phyloP scores from a whole-genome alignment of 2,329 filamentous ascomycete species.

The Diaporthe longicolla region DNA sequence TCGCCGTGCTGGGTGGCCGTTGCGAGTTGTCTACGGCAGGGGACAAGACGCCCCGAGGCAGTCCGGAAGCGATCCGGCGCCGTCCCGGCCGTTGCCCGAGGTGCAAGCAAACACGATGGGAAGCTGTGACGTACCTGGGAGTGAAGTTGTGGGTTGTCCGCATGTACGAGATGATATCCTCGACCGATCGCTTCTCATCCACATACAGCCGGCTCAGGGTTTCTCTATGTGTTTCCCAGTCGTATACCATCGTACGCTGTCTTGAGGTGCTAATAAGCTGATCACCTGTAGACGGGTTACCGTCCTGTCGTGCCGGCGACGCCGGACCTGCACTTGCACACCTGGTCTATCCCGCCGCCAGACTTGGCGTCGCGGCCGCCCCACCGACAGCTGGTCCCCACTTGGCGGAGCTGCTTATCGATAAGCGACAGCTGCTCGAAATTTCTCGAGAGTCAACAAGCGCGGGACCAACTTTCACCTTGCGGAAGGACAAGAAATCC shows the following conservation, averaged over 20 bases:
- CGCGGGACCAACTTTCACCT: background rate
- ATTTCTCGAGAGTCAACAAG: slow-evolving; percentile 36
- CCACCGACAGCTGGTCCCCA: background rate
- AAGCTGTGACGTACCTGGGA: slow-evolving; percentile 70
- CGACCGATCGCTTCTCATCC: slow-evolving; percentile 78
- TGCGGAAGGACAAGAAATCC: background rate
- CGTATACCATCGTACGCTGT: slow-evolving; percentile 58
- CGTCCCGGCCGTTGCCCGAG: background rate
- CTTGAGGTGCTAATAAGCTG: background rate
- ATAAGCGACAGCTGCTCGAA: slow-evolving; percentile 35
- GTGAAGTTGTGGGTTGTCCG: slow-evolving; percentile 74
- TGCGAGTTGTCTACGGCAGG: slow-evolving; percentile 26
- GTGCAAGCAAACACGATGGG: slow-evolving; percentile 32
- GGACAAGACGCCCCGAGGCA: slow-evolving; percentile 38
- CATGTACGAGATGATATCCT: slow-evolving; percentile 82
- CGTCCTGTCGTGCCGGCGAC: background rate
- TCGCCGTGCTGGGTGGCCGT: slow-evolving; percentile 15
- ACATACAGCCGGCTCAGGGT: slow-evolving; percentile 77
- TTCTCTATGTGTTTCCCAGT: slow-evolving; percentile 61
- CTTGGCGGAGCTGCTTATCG: slow-evolving; percentile 30
- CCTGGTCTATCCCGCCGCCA: slow-evolving; percentile 38
- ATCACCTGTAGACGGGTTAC: background rate
- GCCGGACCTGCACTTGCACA: slow-evolving; percentile 35
- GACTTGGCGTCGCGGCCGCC: background rate
- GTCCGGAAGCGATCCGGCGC: slow-evolving; percentile 15